Percentiles rank a stretch among this genome's conserved stretches.
These are phyloP conservation scores for Cardamine chenopodiifolia DNA, from an alignment of 345 rosid species.

Conservation along the genomic window DNA sequence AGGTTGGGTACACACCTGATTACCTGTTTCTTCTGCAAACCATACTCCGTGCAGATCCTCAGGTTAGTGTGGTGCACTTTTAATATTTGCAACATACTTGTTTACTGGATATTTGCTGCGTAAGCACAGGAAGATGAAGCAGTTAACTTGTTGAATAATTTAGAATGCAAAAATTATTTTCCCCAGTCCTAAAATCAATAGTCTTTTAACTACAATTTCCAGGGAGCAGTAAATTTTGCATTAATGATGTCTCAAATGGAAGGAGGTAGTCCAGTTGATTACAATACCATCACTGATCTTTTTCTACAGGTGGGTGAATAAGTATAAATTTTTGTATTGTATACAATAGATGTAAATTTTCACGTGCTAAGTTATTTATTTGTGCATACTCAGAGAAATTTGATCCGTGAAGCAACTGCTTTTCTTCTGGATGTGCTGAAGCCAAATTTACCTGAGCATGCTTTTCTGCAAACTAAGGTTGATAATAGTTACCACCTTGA, in stretches of 20 bases:
- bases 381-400: constrained; percentile 65
- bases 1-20: constrained; percentile 99
- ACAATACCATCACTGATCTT: constrained; percentile 96
- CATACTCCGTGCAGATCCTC: constrained; percentile 95
- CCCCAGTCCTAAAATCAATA: not conserved
- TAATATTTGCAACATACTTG: no score
- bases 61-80: constrained; percentile 53
- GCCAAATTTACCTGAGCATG: constrained; percentile 94
- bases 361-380: constrained; percentile 8
- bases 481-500: constrained; percentile 1
- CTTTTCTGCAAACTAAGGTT: constrained; percentile 91
- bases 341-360: not conserved
- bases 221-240: constrained; percentile 99
- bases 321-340: not conserved
- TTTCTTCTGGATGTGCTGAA: constrained; percentile 94
- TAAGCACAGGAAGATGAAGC: constrained; percentile 24
- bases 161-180: not conserved
- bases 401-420: constrained; percentile 98
- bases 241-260: constrained; percentile 99
- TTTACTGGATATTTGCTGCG: not conserved
- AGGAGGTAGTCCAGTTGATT: constrained; percentile 97
- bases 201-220: constrained; percentile 30
- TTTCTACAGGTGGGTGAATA: constrained; percentile 81
- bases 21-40: constrained; percentile 98
- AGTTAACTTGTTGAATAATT: constrained; percentile 4